These are phyloP conservation scores for Chaetomium globosum DNA, from an alignment of 2,329 filamentous ascomycete species.

Conservation along the genomic window DNA sequence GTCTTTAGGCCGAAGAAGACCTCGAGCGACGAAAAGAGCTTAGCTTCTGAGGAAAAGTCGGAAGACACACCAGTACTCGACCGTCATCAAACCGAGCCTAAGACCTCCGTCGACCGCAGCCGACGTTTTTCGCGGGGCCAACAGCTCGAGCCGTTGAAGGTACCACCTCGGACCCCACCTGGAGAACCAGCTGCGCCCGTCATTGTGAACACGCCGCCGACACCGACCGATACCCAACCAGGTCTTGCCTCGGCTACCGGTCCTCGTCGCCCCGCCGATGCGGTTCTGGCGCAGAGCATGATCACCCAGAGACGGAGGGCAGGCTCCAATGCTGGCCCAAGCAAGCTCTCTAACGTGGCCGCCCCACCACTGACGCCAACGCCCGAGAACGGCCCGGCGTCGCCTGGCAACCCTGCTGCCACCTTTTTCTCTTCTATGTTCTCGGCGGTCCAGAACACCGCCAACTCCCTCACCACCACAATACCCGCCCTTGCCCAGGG, in stretches of 20 bases:
- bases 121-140: conserved; percentile 40
- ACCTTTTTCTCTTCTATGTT: conserved; percentile 95
- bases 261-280: conserved; percentile 47
- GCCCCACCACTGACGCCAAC: conserved; percentile 75
- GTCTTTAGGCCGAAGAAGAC: conserved; percentile 66
- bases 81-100: conserved; percentile 6
- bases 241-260: conserved; percentile 35
- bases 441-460: conserved; percentile 89
- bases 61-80: conserved; percentile 14
- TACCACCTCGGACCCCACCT: conserved; percentile 54
- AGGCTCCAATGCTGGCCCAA: conserved; percentile 65
- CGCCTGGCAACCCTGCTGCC: conserved; percentile 55
- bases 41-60: conserved; percentile 14
- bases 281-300: conserved; percentile 69
- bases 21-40: conserved; percentile 42
- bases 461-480: conserved; percentile 71
- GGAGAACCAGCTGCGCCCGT: conserved; percentile 52
- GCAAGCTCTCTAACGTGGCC: conserved; percentile 81
- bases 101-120: conserved; percentile 33
- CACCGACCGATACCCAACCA: conserved; percentile 55
- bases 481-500: conserved; percentile 64
- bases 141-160: conserved; percentile 39
- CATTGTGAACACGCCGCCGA: conserved; percentile 69
- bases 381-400: conserved; percentile 62
- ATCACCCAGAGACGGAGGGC: conserved; percentile 67